Evolutionary conservation across 2,329 filamentous ascomycete species (phyloP).

Genomic region (Aurifilum marmelostoma): DNA sequence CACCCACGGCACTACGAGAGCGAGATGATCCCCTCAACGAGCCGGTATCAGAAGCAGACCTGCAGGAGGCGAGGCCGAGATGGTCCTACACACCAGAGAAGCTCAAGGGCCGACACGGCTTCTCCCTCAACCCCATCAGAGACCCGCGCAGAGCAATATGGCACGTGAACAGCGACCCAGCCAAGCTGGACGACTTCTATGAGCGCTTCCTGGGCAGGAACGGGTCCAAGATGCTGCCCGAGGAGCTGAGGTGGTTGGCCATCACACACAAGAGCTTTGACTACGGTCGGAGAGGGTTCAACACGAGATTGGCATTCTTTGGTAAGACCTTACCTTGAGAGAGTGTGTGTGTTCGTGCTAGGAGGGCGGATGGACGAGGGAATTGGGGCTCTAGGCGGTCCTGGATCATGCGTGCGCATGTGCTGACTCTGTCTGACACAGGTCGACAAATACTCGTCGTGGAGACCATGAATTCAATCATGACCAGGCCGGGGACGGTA

Average conservation of each 20-base stretch:
- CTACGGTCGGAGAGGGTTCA: slow-evolving; percentile 90
- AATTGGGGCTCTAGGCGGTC: too few relatives aligned
- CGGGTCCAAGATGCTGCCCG: slow-evolving; percentile 74
- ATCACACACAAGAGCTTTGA: slow-evolving; percentile 99
- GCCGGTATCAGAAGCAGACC: slow-evolving; percentile 23
- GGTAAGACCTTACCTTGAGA: slow-evolving; percentile 56
- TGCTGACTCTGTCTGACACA: slow-evolving; percentile 17
- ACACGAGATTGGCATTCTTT: slow-evolving; percentile 87
- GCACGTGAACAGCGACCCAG: slow-evolving; percentile 75
- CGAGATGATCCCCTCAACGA: slow-evolving; percentile 27
- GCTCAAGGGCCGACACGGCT: slow-evolving; percentile 65
- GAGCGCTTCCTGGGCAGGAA: slow-evolving; percentile 72
- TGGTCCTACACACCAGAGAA: slow-evolving; percentile 72
- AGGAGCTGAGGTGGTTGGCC: slow-evolving; percentile 95
- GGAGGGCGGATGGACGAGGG: too few relatives aligned
- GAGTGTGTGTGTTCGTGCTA: too few relatives aligned
- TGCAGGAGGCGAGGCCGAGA: slow-evolving; percentile 50
- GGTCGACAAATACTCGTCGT: slow-evolving; percentile 36
- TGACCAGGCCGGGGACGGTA: slow-evolving; percentile 28
- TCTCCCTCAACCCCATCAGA: slow-evolving; percentile 63
- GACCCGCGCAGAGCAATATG: slow-evolving; percentile 58
- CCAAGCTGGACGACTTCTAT: slow-evolving; percentile 77
- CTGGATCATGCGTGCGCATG: not conserved
- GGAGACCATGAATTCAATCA: slow-evolving; percentile 35
- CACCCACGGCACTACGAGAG: slow-evolving; percentile 24